A percentile compares a stretch with the other conserved stretches of the same genome.
Conservation (phyloP, 306 rosid species). For the Prunus dulcis region DNA sequence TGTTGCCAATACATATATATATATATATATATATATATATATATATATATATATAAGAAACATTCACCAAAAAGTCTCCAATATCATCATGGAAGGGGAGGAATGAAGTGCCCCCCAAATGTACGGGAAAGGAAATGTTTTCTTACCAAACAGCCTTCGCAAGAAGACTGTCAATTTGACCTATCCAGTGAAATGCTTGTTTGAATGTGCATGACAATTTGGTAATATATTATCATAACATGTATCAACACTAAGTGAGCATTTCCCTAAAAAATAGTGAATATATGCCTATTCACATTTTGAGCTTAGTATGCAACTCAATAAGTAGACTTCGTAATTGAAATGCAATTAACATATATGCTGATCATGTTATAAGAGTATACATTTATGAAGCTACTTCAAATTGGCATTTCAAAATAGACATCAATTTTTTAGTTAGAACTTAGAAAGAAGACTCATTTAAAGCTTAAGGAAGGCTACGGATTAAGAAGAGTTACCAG, state of each 20-base stretch:
- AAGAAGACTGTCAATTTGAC: not conserved
- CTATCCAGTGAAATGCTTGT: too few relatives aligned
- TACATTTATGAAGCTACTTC: not conserved
- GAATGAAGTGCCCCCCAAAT: not conserved
- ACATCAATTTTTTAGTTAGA: not conserved
- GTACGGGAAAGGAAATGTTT: not conserved
- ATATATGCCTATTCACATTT: not conserved
- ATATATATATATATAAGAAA: not conserved
- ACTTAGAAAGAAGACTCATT: not conserved
- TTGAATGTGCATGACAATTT: not conserved
- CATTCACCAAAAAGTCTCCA: not conserved
- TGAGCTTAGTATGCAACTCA: not conserved
- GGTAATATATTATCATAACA: not conserved
- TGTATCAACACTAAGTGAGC: not conserved
- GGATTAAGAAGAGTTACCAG: conserved; percentile 38
- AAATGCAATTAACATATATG: not conserved
- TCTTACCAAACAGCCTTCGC: not conserved
- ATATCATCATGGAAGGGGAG: not conserved
- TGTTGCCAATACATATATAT: not conserved
- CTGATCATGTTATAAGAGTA: not conserved
- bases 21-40: not conserved
- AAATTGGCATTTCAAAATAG: not conserved
- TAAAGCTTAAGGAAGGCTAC: not conserved
- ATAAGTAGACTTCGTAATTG: not conserved
- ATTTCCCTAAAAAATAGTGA: not conserved